Percentiles rank a stretch among this genome's conserved stretches.
These are phyloP conservation scores for Ogataea salicorniae DNA, from an alignment of 805 yeast genomes.

Conservation along the genomic window DNA sequence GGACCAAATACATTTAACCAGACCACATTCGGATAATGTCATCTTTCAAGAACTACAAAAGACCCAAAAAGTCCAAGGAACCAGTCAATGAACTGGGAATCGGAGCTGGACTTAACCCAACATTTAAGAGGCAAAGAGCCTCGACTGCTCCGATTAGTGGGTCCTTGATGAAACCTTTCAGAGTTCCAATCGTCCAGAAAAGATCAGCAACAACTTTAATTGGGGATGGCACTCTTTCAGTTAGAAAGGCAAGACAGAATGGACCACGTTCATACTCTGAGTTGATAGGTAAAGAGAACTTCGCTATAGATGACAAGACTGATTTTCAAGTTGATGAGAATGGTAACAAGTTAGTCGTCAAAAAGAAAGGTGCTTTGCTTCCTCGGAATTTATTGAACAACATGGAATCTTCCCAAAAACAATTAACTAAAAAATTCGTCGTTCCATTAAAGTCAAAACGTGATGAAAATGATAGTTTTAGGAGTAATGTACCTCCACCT, in stretches of 20 bases:
- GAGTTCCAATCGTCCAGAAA: conserved; percentile 46
- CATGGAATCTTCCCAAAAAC: conserved; percentile 35
- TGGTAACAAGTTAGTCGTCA: conserved; percentile 21
- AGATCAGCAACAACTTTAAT: conserved; percentile 12
- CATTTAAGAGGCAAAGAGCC: conserved; percentile 50
- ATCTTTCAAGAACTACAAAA: background rate
- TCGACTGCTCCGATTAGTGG: conserved; percentile 44
- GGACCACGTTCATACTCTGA: conserved; percentile 39
- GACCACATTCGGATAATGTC: no score
- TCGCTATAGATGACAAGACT: conserved; percentile 27
- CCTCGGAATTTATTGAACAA: conserved; percentile 47
- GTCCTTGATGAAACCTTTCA: conserved; percentile 60
- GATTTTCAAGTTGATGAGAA: conserved; percentile 26
- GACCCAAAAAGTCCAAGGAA: conserved; percentile 6
- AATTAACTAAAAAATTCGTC: conserved; percentile 44
- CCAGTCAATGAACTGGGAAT: conserved; percentile 47
- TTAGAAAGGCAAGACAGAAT: conserved; percentile 25
- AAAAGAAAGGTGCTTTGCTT: conserved; percentile 55
- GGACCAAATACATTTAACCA: no score
- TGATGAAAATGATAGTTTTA: conserved; percentile 27
- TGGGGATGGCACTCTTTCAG: conserved; percentile 11
- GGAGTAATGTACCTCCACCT: conserved; percentile 50
- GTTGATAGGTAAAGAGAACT: conserved; percentile 23
- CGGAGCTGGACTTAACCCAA: conserved; percentile 63
- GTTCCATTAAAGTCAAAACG: conserved; percentile 52